Percentiles rank a stretch among this genome's conserved stretches.
These are phyloP conservation scores for Mycena latifolia DNA, from an alignment of 768 basidiomycete species.

Conservation along the genomic window DNA sequence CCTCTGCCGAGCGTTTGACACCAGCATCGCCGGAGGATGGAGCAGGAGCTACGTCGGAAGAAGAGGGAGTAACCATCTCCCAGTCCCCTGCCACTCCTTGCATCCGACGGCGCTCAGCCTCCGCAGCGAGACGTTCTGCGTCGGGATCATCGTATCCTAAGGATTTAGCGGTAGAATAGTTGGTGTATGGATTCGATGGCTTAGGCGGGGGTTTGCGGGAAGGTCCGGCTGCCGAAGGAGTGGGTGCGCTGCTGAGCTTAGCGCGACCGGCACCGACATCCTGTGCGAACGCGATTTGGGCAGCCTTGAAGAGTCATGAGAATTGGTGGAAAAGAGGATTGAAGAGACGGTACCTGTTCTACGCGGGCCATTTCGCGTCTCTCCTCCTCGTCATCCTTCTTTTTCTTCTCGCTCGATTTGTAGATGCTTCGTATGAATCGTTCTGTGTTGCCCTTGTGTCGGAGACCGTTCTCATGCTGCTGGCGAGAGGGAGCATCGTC, in stretches of 20 bases:
- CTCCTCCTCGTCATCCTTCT: slow-evolving; percentile 89
- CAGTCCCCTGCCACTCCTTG: slow-evolving; percentile 86
- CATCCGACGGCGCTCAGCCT: slow-evolving; percentile 67
- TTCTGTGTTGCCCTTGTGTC: slow-evolving; percentile 95
- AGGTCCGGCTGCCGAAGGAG: slow-evolving; percentile 31
- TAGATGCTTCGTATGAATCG: slow-evolving; percentile 93
- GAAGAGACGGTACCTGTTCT: slow-evolving; percentile 69
- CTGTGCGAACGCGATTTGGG: slow-evolving; percentile 81
- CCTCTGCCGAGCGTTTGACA: slow-evolving; percentile 54
- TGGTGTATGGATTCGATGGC: slow-evolving; percentile 75
- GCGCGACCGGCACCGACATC: slow-evolving; percentile 81
- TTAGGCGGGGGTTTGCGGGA: slow-evolving; percentile 60
- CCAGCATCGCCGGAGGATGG: slow-evolving; percentile 35
- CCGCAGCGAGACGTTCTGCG: slow-evolving; percentile 70
- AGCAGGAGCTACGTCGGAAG: slow-evolving; percentile 39
- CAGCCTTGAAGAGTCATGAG: slow-evolving; percentile 62
- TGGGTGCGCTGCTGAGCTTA: slow-evolving; percentile 44
- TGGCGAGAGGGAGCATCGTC: slow-evolving; percentile 94
- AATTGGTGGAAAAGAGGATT: not conserved
- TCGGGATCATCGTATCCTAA: slow-evolving; percentile 87
- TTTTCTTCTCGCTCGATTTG: slow-evolving; percentile 91
- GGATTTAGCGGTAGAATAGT: slow-evolving; percentile 91
- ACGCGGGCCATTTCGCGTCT: slow-evolving; percentile 88
- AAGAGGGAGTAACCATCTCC: slow-evolving; percentile 67
- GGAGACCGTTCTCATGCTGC: slow-evolving; percentile 93